These are phyloP conservation scores for Arachnomyces sp. DNA, from an alignment of 2,329 filamentous ascomycete genomes.

Conservation along the genomic window DNA sequence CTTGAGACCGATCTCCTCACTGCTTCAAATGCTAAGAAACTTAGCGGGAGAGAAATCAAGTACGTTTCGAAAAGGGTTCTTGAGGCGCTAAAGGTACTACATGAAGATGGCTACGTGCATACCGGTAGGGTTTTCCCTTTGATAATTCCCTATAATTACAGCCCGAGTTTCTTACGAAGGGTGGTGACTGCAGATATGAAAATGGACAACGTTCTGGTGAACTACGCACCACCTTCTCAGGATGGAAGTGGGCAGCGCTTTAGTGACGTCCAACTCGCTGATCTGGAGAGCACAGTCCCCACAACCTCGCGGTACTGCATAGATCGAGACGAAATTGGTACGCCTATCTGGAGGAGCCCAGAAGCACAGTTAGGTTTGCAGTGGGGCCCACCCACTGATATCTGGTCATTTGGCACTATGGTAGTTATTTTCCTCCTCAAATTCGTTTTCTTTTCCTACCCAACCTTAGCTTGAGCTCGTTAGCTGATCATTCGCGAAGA, in stretches of 20 bases:
- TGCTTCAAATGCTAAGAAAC: slow-evolving; percentile 7
- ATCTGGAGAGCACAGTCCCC: slow-evolving; percentile 13
- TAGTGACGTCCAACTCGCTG: slow-evolving; percentile 14
- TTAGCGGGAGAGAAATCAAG: slow-evolving; percentile 12
- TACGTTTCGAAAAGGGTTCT: slow-evolving; percentile 13
- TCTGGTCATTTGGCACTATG: slow-evolving; percentile 14
- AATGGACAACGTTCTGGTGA: slow-evolving; percentile 16
- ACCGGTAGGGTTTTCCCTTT: slow-evolving; percentile 8
- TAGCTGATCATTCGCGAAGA: slow-evolving; percentile 4
- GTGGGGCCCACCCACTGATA: slow-evolving; percentile 14
- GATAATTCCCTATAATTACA: not conserved
- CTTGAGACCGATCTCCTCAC: slow-evolving; percentile 13
- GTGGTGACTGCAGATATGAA: slow-evolving; percentile 14
- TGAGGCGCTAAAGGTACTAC: slow-evolving; percentile 11
- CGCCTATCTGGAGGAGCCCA: slow-evolving; percentile 14
- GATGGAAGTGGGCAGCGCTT: slow-evolving; percentile 7
- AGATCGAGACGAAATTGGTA: slow-evolving; percentile 11
- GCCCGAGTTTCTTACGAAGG: slow-evolving; percentile 1
- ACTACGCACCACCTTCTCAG: slow-evolving; percentile 8
- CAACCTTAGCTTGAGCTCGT: slow-evolving; percentile 2
- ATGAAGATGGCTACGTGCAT: slow-evolving; percentile 14
- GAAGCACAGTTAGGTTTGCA: slow-evolving; percentile 12
- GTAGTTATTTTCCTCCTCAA: slow-evolving; percentile 5
- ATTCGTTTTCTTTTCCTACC: not conserved
- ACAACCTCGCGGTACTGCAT: slow-evolving; percentile 8